A percentile compares a stretch with the other conserved stretches of the same genome.
Evolutionary conservation across 352 stramenopile genomes (phyloP).

Genomic region (Pythium sukuiense): DNA sequence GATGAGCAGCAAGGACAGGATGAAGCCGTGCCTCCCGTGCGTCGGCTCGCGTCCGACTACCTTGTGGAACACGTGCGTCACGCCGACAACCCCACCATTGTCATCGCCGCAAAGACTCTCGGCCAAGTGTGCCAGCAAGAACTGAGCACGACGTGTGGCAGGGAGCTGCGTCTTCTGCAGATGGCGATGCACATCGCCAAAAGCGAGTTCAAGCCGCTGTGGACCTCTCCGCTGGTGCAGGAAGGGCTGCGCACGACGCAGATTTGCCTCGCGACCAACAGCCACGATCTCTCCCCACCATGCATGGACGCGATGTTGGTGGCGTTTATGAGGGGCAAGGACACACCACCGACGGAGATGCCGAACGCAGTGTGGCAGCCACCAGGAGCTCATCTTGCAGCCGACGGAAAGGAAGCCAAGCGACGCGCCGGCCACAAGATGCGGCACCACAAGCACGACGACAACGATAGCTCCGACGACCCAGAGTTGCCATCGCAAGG

Average conservation of each 20-base stretch:
- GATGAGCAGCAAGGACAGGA: background rate
- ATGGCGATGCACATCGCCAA: background rate
- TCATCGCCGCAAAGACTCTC: background rate
- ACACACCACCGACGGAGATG: background rate
- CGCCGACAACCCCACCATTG: background rate
- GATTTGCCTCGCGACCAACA: slow-evolving; percentile 10
- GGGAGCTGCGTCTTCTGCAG: slow-evolving; percentile 1
- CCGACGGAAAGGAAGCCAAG: background rate
- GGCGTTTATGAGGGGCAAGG: background rate
- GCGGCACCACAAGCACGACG: slow-evolving; percentile 3
- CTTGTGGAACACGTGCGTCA: background rate
- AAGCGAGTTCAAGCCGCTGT: background rate
- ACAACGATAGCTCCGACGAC: slow-evolving; percentile 8
- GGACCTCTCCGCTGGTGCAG: background rate
- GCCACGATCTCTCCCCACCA: background rate
- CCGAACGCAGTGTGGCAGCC: background rate
- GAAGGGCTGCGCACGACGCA: background rate
- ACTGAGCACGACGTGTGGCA: background rate
- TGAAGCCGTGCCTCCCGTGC: background rate
- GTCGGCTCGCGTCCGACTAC: background rate
- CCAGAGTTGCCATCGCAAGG: background rate
- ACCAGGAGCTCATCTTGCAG: background rate
- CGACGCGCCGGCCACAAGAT: background rate
- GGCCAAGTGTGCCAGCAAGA: background rate
- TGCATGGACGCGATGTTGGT: slow-evolving; percentile 11